phyloP scores from a whole-genome alignment of 352 stramenopile species.

The Thraustotheca clavata region DNA sequence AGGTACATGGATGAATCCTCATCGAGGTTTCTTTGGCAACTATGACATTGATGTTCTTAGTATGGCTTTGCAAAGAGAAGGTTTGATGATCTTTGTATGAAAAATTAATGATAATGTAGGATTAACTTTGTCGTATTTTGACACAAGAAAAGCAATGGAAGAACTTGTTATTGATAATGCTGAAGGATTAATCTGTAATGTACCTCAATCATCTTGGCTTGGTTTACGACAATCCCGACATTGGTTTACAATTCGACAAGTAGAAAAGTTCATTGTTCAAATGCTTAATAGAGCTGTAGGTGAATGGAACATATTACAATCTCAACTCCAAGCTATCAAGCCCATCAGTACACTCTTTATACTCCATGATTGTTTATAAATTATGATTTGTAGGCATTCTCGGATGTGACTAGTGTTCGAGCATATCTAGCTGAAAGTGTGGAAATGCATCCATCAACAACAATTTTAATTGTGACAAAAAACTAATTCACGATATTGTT shows the following conservation, averaged over 20 bases:
- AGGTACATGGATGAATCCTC: slow-evolving; percentile 42
- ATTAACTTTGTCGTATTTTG: slow-evolving; percentile 54
- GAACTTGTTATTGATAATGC: slow-evolving; percentile 36
- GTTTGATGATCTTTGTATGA: too few species aligned
- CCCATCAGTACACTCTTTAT: slow-evolving; percentile 38
- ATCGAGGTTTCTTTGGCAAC: slow-evolving; percentile 59
- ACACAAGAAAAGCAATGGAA: slow-evolving; percentile 47
- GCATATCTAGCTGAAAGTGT: not conserved
- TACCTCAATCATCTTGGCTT: slow-evolving; percentile 37
- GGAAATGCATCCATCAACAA: not conserved
- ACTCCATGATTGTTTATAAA: not conserved
- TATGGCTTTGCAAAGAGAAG: slow-evolving; percentile 45
- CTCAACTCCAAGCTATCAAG: slow-evolving; percentile 59
- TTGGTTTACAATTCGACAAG: slow-evolving; percentile 71
- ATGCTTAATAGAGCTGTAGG: slow-evolving; percentile 23
- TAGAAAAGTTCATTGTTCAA: not conserved
- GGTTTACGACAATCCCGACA: slow-evolving; percentile 56
- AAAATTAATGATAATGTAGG: slow-evolving; percentile 32
- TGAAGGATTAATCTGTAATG: slow-evolving; percentile 60
- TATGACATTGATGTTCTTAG: slow-evolving; percentile 77
- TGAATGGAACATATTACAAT: slow-evolving; percentile 56
- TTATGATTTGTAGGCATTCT: not conserved
- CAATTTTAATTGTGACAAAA: not conserved
- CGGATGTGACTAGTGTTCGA: not conserved
- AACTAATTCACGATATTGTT: not conserved